A percentile compares a stretch with the other conserved stretches of the same genome.
Conservation (phyloP, 2,329 filamentous ascomycete species). For the Chrysosporium queenslandicum region DNA sequence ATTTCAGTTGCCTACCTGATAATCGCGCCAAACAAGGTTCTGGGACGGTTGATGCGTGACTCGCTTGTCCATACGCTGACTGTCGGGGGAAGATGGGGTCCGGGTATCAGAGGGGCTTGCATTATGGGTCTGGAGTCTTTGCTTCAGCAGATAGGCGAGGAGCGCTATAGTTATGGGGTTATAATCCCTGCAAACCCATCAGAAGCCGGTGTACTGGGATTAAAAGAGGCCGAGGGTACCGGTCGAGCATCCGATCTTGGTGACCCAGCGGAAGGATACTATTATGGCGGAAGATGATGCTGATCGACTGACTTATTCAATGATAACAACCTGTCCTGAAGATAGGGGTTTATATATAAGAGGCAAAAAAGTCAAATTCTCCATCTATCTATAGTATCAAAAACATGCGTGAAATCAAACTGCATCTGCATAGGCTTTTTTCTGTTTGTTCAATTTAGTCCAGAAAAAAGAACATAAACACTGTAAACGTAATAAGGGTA, state of each 20-base stretch:
- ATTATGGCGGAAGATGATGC: conserved; percentile 10
- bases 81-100: conserved; percentile 1
- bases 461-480: too few relatives aligned
- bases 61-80: conserved; percentile 10
- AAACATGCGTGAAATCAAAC: neutral
- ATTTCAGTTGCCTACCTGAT: conserved; percentile 3
- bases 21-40: conserved; percentile 4
- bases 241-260: neutral
- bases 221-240: conserved; percentile 4
- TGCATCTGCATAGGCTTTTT: neutral
- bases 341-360: too few relatives aligned
- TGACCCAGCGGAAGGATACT: conserved; percentile 3
- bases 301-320: too few relatives aligned
- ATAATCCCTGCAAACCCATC: neutral
- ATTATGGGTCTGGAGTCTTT: conserved; percentile 6
- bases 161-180: conserved; percentile 7
- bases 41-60: conserved; percentile 9
- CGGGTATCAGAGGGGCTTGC: conserved; percentile 6
- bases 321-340: neutral
- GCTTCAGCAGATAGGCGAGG: conserved; percentile 4
- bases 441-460: neutral
- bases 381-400: neutral
- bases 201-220: neutral
- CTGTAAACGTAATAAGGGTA: too few relatives aligned
- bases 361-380: too few relatives aligned